Conservation (phyloP, 1,284 basidiomycete species). For the Fomitopsis palustris region DNA sequence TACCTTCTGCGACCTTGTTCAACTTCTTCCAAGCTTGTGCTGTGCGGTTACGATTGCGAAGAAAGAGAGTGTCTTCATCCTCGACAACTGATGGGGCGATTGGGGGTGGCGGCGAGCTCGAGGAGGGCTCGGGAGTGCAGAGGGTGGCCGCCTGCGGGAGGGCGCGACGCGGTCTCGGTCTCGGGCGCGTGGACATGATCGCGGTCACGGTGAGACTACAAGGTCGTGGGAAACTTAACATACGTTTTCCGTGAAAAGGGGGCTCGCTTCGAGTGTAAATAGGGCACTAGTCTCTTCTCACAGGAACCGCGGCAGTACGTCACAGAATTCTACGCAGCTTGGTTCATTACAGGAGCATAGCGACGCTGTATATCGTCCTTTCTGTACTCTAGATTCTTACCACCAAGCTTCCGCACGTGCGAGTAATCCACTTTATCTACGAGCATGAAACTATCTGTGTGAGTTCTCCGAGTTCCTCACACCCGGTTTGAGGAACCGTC, state of each 20-base stretch:
- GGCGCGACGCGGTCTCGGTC: constrained; percentile 50
- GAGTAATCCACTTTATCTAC: no score
- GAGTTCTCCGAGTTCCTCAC: no score
- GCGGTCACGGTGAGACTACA: constrained; percentile 21
- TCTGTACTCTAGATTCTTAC: no score
- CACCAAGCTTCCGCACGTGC: no score
- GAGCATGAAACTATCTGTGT: no score
- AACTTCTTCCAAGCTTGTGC: constrained; percentile 54
- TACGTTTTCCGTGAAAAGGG: not conserved
- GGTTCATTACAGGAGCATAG: no score
- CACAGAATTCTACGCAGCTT: no score
- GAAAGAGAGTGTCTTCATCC: constrained; percentile 64
- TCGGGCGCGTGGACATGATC: constrained; percentile 40
- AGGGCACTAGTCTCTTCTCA: no score
- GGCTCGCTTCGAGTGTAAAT: no score
- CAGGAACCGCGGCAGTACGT: no score
- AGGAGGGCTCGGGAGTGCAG: constrained; percentile 21
- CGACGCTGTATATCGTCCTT: no score
- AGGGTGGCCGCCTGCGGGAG: constrained; percentile 24
- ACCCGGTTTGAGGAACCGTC: no score
- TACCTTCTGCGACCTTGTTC: constrained; percentile 51
- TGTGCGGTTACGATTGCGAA: constrained; percentile 55
- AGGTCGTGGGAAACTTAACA: constrained; percentile 45
- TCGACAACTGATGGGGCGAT: constrained; percentile 15
- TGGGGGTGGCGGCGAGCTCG: constrained; percentile 14